These are phyloP conservation scores for Kwoniella europaea DNA, from an alignment of 768 basidiomycete species.

Conservation along the genomic window DNA sequence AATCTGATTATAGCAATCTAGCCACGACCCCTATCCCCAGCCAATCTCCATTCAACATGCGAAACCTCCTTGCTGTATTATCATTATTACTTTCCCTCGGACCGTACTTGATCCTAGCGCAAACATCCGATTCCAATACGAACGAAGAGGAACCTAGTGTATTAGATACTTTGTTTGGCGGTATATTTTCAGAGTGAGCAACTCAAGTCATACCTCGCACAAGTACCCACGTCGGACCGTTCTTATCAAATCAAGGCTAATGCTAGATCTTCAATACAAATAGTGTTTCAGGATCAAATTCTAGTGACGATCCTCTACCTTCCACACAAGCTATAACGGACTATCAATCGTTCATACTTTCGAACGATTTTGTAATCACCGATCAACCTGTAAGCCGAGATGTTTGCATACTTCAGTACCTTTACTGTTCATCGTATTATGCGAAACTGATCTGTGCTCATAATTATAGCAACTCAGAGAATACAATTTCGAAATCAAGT, in stretches of 20 bases:
- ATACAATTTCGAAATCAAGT: conserved; percentile 31
- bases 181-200: conserved; percentile 2
- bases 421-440: not conserved
- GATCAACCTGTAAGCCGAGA: conserved; percentile 12
- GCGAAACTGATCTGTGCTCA: not conserved
- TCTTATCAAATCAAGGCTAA: too few relatives aligned
- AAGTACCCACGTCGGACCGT: too few relatives aligned
- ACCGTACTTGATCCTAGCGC: not conserved
- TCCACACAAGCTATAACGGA: conserved; percentile 5
- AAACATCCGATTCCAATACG: not conserved
- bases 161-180: not conserved
- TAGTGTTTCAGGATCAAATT: not conserved
- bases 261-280: too few relatives aligned
- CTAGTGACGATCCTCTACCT: conserved; percentile 9
- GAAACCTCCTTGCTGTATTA: not conserved
- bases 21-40: not conserved
- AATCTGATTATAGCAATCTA: not conserved
- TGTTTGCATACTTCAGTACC: not conserved
- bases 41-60: not conserved
- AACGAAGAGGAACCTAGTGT: not conserved
- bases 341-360: conserved; percentile 21
- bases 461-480: conserved; percentile 26
- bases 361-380: conserved; percentile 25
- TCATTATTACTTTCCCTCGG: not conserved
- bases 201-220: too few relatives aligned